These are phyloP conservation scores for Claviceps arundinis DNA, from an alignment of 2,329 filamentous ascomycete genomes.

Conservation along the genomic window DNA sequence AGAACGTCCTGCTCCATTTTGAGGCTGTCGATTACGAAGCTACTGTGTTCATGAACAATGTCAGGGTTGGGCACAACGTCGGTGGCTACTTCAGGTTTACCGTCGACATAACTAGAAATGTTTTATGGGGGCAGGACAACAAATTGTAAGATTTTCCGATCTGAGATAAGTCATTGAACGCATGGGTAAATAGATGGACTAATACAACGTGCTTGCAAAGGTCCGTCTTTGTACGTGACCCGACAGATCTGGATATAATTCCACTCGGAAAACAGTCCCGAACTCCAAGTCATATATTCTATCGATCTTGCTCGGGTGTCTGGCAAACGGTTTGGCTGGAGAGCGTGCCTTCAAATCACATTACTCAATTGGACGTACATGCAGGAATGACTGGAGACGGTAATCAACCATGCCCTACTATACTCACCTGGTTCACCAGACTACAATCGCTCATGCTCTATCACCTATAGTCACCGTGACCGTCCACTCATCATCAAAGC, in stretches of 20 bases:
- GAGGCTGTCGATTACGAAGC: slow-evolving; percentile 46
- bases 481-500: slow-evolving; percentile 31
- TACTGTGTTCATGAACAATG: slow-evolving; percentile 45
- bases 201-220: slow-evolving; percentile 18
- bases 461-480: slow-evolving; percentile 36
- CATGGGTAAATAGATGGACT: background rate
- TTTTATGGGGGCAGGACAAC: slow-evolving; percentile 32
- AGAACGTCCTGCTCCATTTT: slow-evolving; percentile 38
- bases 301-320: slow-evolving; percentile 59
- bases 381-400: slow-evolving; percentile 42
- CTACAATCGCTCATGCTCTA: background rate
- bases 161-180: too few species aligned
- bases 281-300: slow-evolving; percentile 50
- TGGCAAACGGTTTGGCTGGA: slow-evolving; percentile 66
- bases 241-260: slow-evolving; percentile 48
- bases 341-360: slow-evolving; percentile 41
- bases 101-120: slow-evolving; percentile 39
- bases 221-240: slow-evolving; percentile 53
- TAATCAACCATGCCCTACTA: slow-evolving; percentile 10
- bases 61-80: slow-evolving; percentile 35
- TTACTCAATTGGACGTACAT: slow-evolving; percentile 44
- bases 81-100: slow-evolving; percentile 52
- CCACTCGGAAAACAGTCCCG: slow-evolving; percentile 54
- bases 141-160: slow-evolving; percentile 31
- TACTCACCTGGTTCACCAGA: background rate